phyloP scores from a whole-genome alignment of 1,139 yeast species.

The Suhomyces wounanorum region DNA sequence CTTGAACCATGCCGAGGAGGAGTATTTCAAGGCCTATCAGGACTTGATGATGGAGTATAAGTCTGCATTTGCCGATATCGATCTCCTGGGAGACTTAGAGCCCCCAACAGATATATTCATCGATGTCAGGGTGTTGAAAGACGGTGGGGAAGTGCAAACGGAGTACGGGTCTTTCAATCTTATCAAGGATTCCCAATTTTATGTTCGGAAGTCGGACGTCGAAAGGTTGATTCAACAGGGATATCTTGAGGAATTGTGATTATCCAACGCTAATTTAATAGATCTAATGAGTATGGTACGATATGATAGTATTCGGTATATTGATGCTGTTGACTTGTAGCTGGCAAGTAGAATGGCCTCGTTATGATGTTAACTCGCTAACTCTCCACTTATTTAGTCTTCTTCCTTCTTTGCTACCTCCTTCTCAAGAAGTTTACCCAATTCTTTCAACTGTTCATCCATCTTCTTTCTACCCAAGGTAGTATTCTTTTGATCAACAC shows the following conservation, averaged over 20 bases:
- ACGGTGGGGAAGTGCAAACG: conserved; percentile 96
- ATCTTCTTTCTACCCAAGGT: conserved; percentile 54
- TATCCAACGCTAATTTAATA: not conserved
- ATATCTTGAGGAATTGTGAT: conserved; percentile 70
- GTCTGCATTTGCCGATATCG: conserved; percentile 81
- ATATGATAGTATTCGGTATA: not conserved
- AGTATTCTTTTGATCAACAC: conserved; percentile 64
- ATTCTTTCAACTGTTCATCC: conserved; percentile 34
- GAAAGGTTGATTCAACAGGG: conserved; percentile 95
- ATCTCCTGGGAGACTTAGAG: conserved; percentile 78
- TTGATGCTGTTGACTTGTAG: no score
- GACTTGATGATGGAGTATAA: conserved; percentile 75
- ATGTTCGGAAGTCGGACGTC: conserved; percentile 90
- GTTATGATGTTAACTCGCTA: no score
- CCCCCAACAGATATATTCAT: conserved; percentile 93
- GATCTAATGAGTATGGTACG: not conserved
- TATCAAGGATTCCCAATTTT: conserved; percentile 94
- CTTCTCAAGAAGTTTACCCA: conserved; percentile 23
- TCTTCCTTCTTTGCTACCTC: conserved; percentile 1
- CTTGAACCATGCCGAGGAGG: conserved; percentile 77
- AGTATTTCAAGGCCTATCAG: conserved; percentile 69
- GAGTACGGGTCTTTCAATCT: conserved; percentile 95
- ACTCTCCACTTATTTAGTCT: not conserved
- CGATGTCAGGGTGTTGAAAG: conserved; percentile 88
- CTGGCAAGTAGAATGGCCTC: no score